Evolutionary conservation across 2,329 filamentous ascomycete genomes (phyloP), one percentile per base, ranked within the genome.

Genomic region (Aspergillus ibericus): DNA sequence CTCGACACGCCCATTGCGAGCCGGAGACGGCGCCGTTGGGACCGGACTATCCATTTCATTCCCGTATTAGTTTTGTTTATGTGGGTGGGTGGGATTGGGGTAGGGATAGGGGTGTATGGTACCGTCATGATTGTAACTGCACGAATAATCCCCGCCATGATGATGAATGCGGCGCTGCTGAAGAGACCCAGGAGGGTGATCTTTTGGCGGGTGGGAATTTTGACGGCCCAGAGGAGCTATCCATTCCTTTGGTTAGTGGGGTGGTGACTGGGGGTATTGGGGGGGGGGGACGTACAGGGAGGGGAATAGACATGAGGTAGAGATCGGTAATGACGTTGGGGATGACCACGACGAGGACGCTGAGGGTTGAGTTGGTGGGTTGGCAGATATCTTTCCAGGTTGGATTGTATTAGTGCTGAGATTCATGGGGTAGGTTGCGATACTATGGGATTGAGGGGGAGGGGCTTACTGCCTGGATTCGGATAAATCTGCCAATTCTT

Each of bases 401-500:
- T 56, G 29, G 22, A n/a, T n/a, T n/a, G n/a, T n/a, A n/a, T n/a
- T n/a, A n/a, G n/a, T n/a, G n/a, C n/a, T n/a, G n/a, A n/a, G n/a
- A n/a, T n/a, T n/a, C n/a, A n/a, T n/a, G n/a, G n/a, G n/a, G n/a
- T n/a, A n/a, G n/a, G n/a, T n/a, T n/a, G n/a, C n/a, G n/a, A n/a
- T n/a, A n/a, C n/a, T n/a, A 47, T n/a, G 52, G n/a, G 32, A 18
- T 20, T 34, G 7, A 4, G 3, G 12, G 10, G 9, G 8, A 4
- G 12, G 20, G 38, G 75, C 81, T 71, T 64, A 83, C 82, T 78
- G 18, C 83, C 83, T 0, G 84, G 84, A 34, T 86, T 74, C 0
- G 84, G 84, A 50, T 78, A 74, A 44, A 87, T 84, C 66, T 86
- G 83, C 83, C 84, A 87, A 65, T 82, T 81, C n/a, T 75, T 76